Conservation (phyloP, 768 basidiomycete genomes). For the Goffeauzyma gilvescens region DNA sequence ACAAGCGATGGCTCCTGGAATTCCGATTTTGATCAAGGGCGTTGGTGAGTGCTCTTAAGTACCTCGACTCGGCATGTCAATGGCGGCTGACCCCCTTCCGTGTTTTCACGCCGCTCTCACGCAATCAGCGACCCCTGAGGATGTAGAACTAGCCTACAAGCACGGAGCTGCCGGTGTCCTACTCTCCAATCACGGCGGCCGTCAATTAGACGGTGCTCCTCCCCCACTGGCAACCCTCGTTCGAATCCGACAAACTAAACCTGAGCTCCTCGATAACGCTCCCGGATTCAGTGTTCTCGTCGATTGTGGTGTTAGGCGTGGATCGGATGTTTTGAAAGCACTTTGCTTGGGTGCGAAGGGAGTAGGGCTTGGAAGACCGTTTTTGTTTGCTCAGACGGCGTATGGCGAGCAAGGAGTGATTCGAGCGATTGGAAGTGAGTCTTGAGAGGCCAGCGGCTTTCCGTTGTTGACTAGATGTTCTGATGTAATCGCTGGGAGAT, state of each 20-base stretch:
- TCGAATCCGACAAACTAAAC: no score
- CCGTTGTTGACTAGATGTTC: neutral
- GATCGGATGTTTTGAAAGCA: conserved; percentile 74
- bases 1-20: conserved; percentile 29
- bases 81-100: neutral
- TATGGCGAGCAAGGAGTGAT: conserved; percentile 35
- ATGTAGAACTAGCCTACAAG: conserved; percentile 69
- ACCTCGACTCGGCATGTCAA: no score
- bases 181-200: conserved; percentile 72
- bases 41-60: no score
- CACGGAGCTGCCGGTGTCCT: conserved; percentile 58
- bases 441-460: neutral
- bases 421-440: conserved; percentile 27
- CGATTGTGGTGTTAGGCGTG: conserved; percentile 63
- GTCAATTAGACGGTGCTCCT: conserved; percentile 30
- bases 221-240: no score
- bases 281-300: conserved; percentile 32
- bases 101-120: neutral
- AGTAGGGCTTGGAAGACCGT: conserved; percentile 32
- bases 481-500: neutral
- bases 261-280: neutral
- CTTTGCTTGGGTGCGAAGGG: conserved; percentile 44
- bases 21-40: conserved; percentile 38
- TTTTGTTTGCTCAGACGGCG: conserved; percentile 33
- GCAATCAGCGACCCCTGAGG: conserved; percentile 36